Base-by-base conservation (phyloP, 495 filamentous ascomycete species). In the Talaromyces nanjingensis region DNA sequence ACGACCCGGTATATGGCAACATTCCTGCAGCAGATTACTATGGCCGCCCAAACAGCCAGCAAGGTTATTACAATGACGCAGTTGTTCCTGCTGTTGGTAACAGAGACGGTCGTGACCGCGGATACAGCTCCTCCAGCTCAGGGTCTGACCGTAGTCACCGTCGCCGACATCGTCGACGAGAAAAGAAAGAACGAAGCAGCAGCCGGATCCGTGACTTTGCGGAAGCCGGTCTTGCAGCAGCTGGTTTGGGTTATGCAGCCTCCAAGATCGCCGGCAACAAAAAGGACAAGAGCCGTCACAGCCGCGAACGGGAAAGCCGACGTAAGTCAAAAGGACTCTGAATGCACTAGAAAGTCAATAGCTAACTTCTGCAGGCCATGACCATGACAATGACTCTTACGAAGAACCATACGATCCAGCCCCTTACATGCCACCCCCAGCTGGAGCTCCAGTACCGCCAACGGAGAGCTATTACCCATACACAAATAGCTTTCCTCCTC, bases 211-310 rank as follows among this genome's bases (percentile, higher is more conserved):
- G 86, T 29, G 83, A 87, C 49, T 62, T 91, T n/a, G 87, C 89
- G 54, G 84, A 83, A 24, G 89, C 84, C 3, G 91, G 84, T 6
- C 78, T 88, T 29, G 89, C 84, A 31, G 87, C 89, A 25, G 87
- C 84, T 20, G 91, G 88, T 1, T 87, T 89, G 14, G 92, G 88
- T 5, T 81, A 93, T 65, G 90, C 89, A n/a, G 86, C 91, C 18
- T 89, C 86, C 72, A 81, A 86, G 66, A 81, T 81, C 62, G 68
- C 71, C 1, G 74, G 85, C 64, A 89, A 91, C 71, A 86, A 83
- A 56, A 83, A 83, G 65, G 88, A 91, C 81, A 83, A 29, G 79
- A 77, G 69, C 49, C 74, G 33, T 37, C 60, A 42, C 22, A 62
- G 59, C 39, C 59, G 39, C 8, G 33, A 42, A 33, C 59, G 59